Conservation (phyloP, 2,329 filamentous ascomycete species). For the Stachybotrys echinatus region DNA sequence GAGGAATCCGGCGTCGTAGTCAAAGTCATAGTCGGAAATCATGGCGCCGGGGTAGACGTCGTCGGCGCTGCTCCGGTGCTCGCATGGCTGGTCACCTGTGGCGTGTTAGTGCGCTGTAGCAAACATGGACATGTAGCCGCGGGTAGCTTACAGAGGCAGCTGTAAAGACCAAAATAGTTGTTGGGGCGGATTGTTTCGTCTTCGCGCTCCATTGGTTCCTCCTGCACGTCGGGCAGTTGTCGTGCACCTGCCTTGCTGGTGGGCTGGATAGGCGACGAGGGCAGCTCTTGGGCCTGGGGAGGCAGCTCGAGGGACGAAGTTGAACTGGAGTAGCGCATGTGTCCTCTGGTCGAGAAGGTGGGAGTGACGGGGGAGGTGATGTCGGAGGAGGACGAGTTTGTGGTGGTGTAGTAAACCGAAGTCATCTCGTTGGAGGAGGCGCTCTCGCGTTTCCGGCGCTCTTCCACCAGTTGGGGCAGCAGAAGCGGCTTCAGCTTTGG, state of each 20-base stretch:
- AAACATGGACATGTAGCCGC: conserved; percentile 8
- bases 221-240: conserved; percentile 74
- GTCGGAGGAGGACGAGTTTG: conserved; percentile 56
- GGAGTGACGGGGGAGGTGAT: conserved; percentile 66
- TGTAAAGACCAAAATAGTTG: conserved; percentile 45
- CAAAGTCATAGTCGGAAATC: conserved; percentile 40
- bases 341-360: conserved; percentile 60
- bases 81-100: conserved; percentile 57
- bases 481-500: conserved; percentile 47
- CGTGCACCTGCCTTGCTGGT: conserved; percentile 54
- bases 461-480: conserved; percentile 48
- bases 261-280: conserved; percentile 45
- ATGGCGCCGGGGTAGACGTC: conserved; percentile 30
- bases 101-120: conserved; percentile 5
- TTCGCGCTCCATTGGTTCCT: conserved; percentile 71
- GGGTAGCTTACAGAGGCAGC: conserved; percentile 67
- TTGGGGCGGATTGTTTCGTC: conserved; percentile 43
- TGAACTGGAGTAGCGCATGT: conserved; percentile 66
- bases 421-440: neutral
- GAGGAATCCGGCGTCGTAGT: conserved; percentile 64
- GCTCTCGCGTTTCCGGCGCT: conserved; percentile 34
- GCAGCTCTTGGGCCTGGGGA: conserved; percentile 37
- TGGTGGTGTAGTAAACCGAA: conserved; percentile 34
- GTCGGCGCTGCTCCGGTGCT: conserved; percentile 45
- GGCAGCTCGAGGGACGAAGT: conserved; percentile 69